Evolutionary conservation across 75 land plant species (phyloP).

Genomic region (Sequoiadendron giganteum): DNA sequence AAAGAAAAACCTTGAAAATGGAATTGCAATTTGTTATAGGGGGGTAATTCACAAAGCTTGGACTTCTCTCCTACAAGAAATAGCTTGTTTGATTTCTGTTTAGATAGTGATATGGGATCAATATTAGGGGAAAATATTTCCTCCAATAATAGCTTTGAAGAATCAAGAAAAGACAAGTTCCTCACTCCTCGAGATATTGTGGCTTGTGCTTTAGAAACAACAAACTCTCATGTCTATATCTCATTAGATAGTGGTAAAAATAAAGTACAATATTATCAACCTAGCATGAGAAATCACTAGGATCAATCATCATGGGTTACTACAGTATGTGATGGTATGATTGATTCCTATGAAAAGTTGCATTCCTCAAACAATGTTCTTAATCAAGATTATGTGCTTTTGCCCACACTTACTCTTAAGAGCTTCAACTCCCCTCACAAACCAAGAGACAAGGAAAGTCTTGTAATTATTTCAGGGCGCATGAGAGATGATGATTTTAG

Average conservation of each 20-base stretch:
- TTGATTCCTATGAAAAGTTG: not conserved
- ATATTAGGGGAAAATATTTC: not conserved
- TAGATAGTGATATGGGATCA: slow-evolving; percentile 5
- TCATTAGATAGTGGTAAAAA: not conserved
- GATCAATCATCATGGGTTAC: not conserved
- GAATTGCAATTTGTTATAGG: not conserved
- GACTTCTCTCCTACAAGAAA: not conserved
- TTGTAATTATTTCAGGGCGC: not conserved
- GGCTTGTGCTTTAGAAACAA: not conserved
- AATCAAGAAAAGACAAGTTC: not conserved
- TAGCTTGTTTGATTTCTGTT: not conserved
- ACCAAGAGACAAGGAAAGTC: not conserved
- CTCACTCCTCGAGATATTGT: not conserved
- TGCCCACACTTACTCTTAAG: not conserved
- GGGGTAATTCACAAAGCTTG: not conserved
- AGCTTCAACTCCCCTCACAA: not conserved
- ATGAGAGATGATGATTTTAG: not conserved
- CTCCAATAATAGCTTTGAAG: not conserved
- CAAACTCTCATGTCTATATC: not conserved
- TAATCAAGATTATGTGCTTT: not conserved
- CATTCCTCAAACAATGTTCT: not conserved
- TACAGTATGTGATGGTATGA: not conserved
- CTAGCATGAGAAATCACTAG: not conserved
- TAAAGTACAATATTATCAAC: not conserved
- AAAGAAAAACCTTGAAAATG: not conserved